Evolutionary conservation across 1,284 basidiomycete species (phyloP), one percentile per base, ranked within the genome.

Genomic region (Irpex lacteus): DNA sequence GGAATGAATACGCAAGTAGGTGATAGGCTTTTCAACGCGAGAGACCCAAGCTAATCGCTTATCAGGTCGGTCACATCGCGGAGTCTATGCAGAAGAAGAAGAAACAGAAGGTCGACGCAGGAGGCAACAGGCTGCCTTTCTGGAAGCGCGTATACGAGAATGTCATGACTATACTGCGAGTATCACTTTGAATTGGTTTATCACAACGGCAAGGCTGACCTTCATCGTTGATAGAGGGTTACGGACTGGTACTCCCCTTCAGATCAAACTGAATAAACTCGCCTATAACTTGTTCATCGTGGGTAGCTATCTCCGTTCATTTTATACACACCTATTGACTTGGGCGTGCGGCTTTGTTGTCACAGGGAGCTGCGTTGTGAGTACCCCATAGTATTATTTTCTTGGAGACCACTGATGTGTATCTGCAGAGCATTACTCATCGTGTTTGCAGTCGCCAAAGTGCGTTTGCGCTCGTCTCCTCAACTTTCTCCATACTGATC

Each of bases 11-110:
- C 88, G 2, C 50, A 53, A 26, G 50, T 49, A 4, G 15, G 85
- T 26, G 26, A 26, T 3, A 26, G 26, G 26, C 0, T 2, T 26
- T 26, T 26, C 3, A 26, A 26, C 26, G 26, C 4, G 26, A 26
- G 3, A 2, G 26, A 26, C 26, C 26, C 26, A 26, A 26, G 26
- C 26, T 26, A 26, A 26, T 26, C 26, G 3, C 26, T 26, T 26
- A 26, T 26, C 26, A 87, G 76, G 82, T 90, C 55, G 86, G 87
- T 18, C 81, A 81, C 59, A 88, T 88, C 67, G 86, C 86, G 0
- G 68, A 4, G 60, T 61, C 50, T 11, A 62, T 19, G 55, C 55
- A 57, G 36, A 38, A 38, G 55, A 57, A 59, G 50, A 62, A 66
- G 60, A 19, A 62, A 59, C 5, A 65, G 40, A 44, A 44, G 40